A percentile compares a stretch with the other conserved stretches of the same genome.
phyloP scores from a whole-genome alignment of 495 filamentous ascomycete species.

The Penicillium macrosclerotiorum region DNA sequence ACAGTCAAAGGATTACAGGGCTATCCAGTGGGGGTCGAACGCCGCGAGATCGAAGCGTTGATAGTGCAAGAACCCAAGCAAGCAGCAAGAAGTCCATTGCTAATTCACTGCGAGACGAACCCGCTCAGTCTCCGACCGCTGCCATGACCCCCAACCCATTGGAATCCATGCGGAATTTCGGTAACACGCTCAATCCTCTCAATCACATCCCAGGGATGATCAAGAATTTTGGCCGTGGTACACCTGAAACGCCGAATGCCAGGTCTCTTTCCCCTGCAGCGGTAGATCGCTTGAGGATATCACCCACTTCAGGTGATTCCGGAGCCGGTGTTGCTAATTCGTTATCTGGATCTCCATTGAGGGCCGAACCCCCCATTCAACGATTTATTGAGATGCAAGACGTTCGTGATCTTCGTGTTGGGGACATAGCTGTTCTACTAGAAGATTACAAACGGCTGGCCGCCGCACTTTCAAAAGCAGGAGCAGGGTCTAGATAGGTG shows the following conservation, averaged over 20 bases:
- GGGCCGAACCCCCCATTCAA: constrained; percentile 68
- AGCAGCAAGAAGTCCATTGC: constrained; percentile 32
- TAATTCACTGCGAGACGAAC: constrained; percentile 27
- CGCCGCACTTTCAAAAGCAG: constrained; percentile 33
- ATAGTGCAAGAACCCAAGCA: constrained; percentile 64
- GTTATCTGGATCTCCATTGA: constrained; percentile 24
- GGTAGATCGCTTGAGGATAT: constrained; percentile 28
- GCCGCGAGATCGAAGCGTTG: constrained; percentile 70
- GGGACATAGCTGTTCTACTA: constrained; percentile 78
- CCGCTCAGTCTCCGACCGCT: constrained; percentile 18
- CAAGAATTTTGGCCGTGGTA: constrained; percentile 69
- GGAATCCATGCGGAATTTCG: constrained; percentile 80
- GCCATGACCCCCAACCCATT: constrained; percentile 52
- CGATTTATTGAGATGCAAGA: constrained; percentile 79
- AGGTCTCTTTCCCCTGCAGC: constrained; percentile 26
- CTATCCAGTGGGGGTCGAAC: constrained; percentile 61
- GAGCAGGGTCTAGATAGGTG: constrained; percentile 23
- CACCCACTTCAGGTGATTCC: constrained; percentile 24
- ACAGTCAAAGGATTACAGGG: constrained; percentile 41
- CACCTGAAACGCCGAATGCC: constrained; percentile 32
- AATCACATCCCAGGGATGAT: constrained; percentile 74
- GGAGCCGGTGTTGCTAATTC: constrained; percentile 16
- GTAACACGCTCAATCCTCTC: constrained; percentile 80
- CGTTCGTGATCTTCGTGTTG: constrained; percentile 73
- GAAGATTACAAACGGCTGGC: constrained; percentile 86